Conservation (phyloP, 306 rosid genomes). For the Vachellia collinsii region DNA sequence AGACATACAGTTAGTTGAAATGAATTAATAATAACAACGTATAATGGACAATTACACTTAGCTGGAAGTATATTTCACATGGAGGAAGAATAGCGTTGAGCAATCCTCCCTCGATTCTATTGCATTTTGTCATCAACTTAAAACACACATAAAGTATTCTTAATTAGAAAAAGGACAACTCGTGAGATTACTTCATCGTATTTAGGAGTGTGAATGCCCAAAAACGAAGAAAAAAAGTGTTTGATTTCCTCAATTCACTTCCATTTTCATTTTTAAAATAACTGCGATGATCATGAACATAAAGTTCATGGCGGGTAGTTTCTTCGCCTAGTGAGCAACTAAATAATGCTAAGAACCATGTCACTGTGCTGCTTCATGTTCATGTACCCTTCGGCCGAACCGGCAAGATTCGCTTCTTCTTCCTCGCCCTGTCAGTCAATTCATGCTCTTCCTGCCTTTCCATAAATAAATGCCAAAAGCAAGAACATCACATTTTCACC, state of each 20-base stretch:
- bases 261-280: background rate
- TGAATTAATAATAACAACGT: no score
- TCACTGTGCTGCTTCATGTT: background rate
- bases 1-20: no score
- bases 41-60: no score
- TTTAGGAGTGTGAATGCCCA: background rate
- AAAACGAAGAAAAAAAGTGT: background rate
- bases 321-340: constrained; percentile 9
- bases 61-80: no score
- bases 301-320: background rate
- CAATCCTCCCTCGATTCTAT: no score
- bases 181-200: no score
- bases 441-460: constrained; percentile 13
- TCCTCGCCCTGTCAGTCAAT: constrained; percentile 15
- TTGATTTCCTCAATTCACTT: background rate
- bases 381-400: constrained; percentile 25
- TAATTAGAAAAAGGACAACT: no score
- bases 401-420: constrained; percentile 33
- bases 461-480: background rate
- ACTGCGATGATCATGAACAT: no score
- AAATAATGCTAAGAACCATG: constrained; percentile 21
- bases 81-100: no score
- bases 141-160: no score
- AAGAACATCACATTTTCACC: constrained; percentile 26
- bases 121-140: no score